Percentiles rank a stretch among this genome's conserved stretches.
These are phyloP conservation scores for Daldinia eschscholtzii DNA, from an alignment of 2,329 filamentous ascomycete genomes.

Conservation along the genomic window DNA sequence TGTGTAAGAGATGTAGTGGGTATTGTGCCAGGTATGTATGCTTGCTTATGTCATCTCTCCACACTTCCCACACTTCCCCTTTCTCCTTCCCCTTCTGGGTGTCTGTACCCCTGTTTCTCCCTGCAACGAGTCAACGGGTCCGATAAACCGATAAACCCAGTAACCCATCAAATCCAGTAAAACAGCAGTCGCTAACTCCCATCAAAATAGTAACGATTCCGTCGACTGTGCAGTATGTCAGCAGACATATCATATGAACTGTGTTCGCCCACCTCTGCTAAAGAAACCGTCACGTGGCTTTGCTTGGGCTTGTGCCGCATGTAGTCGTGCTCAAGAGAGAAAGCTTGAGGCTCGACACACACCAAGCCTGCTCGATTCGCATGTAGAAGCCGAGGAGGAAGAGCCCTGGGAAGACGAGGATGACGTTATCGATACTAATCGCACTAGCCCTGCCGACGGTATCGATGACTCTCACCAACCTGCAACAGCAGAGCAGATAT, in stretches of 20 bases:
- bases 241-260: conserved; percentile 98
- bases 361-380: conserved; percentile 77
- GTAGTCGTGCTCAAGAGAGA: conserved; percentile 94
- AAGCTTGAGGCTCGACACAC: conserved; percentile 92
- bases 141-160: not conserved
- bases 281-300: conserved; percentile 98
- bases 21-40: conserved; percentile 88
- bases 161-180: conserved; percentile 15
- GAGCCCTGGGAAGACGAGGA: conserved; percentile 78
- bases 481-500: conserved; percentile 86
- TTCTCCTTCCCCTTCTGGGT: conserved; percentile 9
- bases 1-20: conserved; percentile 89
- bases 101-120: conserved; percentile 23
- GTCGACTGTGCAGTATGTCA: conserved; percentile 96
- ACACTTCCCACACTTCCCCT: conserved; percentile 14
- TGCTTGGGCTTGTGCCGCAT: conserved; percentile 96
- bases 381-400: conserved; percentile 74
- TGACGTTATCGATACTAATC: conserved; percentile 70
- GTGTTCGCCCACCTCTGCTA: conserved; percentile 88
- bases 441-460: conserved; percentile 73
- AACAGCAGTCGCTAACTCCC: conserved; percentile 29
- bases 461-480: conserved; percentile 68
- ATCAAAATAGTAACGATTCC: conserved; percentile 79
- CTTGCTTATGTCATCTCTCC: conserved; percentile 38
- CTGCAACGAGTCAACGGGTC: conserved; percentile 4